phyloP scores from a whole-genome alignment of 805 yeast species.

The Saturnispora saitoi region DNA sequence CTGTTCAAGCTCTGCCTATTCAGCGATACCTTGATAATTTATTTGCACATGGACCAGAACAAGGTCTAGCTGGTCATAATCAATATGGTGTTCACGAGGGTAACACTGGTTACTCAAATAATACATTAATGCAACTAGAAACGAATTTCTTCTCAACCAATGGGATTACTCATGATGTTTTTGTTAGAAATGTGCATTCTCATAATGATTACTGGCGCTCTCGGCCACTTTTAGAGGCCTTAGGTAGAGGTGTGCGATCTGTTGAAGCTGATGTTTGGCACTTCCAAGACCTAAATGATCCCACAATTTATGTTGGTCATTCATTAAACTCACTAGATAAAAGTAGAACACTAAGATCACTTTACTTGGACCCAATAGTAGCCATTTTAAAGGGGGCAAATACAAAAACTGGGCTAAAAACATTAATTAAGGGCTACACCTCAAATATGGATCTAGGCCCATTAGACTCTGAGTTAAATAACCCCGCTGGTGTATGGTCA shows the following conservation, averaged over 20 bases:
- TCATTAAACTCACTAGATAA: conserved; percentile 38
- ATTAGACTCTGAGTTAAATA: conserved; percentile 6
- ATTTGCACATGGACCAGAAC: not conserved
- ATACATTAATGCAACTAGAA: not conserved
- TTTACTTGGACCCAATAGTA: conserved; percentile 49
- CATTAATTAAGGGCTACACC: conserved; percentile 15
- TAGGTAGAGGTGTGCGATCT: conserved; percentile 38
- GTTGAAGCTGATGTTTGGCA: conserved; percentile 52
- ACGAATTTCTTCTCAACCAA: conserved; percentile 5
- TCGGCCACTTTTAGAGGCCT: conserved; percentile 40
- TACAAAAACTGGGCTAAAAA: conserved; percentile 15
- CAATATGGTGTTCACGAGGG: conserved; percentile 1
- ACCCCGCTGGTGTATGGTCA: conserved; percentile 24
- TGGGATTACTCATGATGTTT: conserved; percentile 21
- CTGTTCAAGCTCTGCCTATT: conserved; percentile 5
- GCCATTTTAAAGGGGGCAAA: conserved; percentile 43
- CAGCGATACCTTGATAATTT: not conserved
- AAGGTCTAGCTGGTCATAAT: not conserved
- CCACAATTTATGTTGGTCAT: conserved; percentile 53
- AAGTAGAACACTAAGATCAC: conserved; percentile 35
- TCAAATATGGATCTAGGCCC: not conserved
- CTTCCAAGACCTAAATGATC: conserved; percentile 26
- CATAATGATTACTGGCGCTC: conserved; percentile 53
- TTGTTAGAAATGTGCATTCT: conserved; percentile 35
- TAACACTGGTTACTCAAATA: not conserved